Evolutionary conservation across 148 eudicot species (phyloP).

Genomic region (Nyssa sinensis): DNA sequence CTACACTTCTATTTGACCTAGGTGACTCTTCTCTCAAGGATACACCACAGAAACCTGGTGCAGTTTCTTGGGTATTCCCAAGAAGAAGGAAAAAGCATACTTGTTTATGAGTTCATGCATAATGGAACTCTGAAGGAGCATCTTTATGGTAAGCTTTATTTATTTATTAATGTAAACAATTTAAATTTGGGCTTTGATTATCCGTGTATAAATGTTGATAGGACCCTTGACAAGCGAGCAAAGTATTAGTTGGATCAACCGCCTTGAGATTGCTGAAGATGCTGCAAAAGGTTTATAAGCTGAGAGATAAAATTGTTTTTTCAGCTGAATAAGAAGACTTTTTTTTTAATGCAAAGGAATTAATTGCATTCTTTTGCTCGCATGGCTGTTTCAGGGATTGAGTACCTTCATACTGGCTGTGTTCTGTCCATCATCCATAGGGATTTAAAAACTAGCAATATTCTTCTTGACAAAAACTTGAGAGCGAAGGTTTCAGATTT

Average conservation of each 20-base stretch:
- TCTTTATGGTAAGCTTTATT: constrained; percentile 64
- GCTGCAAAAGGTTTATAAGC: constrained; percentile 78
- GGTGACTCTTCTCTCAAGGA: constrained; percentile 96
- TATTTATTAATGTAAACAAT: background rate
- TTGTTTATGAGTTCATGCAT: constrained; percentile 91
- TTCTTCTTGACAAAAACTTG: constrained; percentile 82
- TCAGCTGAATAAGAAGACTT: background rate
- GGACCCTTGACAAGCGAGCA: constrained; percentile 62
- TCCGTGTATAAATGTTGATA: constrained; percentile 19
- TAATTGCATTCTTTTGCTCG: constrained; percentile 5
- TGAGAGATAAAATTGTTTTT: constrained; percentile 10
- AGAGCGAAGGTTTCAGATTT: constrained; percentile 97
- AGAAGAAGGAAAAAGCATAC: constrained; percentile 87
- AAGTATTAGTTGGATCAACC: constrained; percentile 75
- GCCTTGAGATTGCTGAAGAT: constrained; percentile 98
- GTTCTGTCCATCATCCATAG: constrained; percentile 88
- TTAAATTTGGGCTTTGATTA: constrained; percentile 4
- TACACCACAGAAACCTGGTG: constrained; percentile 95
- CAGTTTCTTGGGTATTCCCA: constrained; percentile 97
- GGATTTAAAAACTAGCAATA: constrained; percentile 94
- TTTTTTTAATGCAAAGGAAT: background rate
- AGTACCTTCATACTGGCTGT: constrained; percentile 96
- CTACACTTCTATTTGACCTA: constrained; percentile 14
- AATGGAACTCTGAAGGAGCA: constrained; percentile 97
- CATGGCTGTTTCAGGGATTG: constrained; percentile 62